Evolutionary conservation across 1,284 basidiomycete species (phyloP).

Genomic region (Trametes pubescens): DNA sequence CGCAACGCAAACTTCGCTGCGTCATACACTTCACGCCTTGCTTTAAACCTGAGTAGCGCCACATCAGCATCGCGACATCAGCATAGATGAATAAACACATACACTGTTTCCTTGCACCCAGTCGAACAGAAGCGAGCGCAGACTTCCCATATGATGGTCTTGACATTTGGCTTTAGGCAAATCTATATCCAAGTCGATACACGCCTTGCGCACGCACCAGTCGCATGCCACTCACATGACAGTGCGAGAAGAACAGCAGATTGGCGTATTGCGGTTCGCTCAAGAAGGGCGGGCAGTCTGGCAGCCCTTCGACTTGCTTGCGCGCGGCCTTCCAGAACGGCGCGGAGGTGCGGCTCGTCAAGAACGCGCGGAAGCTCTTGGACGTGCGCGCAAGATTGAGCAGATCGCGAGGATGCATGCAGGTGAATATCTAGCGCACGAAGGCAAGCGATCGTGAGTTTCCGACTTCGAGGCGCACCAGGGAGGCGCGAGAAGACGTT

Average conservation of each 20-base stretch:
- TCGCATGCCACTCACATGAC: constrained; percentile 12
- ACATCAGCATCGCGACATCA: no score
- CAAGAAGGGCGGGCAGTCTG: constrained; percentile 21
- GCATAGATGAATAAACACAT: neutral
- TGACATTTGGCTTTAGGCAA: constrained; percentile 22
- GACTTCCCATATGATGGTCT: constrained; percentile 25
- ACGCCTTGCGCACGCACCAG: no score
- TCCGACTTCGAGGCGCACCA: neutral
- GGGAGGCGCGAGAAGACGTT: neutral
- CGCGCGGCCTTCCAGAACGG: constrained; percentile 25
- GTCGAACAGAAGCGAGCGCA: constrained; percentile 23
- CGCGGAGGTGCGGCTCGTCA: no score
- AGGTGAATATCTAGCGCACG: constrained; percentile 23
- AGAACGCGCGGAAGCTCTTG: no score
- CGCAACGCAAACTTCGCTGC: neutral
- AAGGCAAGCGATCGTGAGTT: no score
- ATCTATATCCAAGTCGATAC: constrained; percentile 5
- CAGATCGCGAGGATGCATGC: no score
- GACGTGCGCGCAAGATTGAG: no score
- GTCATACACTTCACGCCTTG: no score
- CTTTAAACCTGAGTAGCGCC: no score
- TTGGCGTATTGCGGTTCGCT: constrained; percentile 30
- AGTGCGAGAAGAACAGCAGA: constrained; percentile 26
- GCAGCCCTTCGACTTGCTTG: constrained; percentile 19
- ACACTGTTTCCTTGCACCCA: constrained; percentile 21